phyloP scores from a whole-genome alignment of 768 basidiomycete species.

The Hypholoma sublateritium region DNA sequence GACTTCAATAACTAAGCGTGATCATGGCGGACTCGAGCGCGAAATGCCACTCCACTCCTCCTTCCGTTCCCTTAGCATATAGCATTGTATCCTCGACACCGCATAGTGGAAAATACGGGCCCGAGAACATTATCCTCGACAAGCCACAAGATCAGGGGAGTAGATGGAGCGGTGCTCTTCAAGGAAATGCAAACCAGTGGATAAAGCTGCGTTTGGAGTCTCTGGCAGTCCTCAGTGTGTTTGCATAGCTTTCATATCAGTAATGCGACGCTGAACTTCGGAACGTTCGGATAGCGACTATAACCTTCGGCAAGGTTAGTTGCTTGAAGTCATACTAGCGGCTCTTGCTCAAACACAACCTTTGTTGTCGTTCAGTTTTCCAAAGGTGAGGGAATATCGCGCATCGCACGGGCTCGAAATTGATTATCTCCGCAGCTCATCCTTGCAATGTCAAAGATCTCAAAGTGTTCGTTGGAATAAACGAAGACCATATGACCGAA shows the following conservation, averaged over 20 bases:
- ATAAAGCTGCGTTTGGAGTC: conserved; percentile 64
- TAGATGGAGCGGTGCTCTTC: conserved; percentile 74
- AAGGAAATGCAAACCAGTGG: conserved; percentile 66
- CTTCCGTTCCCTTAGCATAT: conserved; percentile 39
- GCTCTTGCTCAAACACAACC: not conserved
- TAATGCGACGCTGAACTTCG: not conserved
- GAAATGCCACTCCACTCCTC: conserved; percentile 5
- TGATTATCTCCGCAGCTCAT: conserved; percentile 51
- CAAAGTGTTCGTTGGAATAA: conserved; percentile 65
- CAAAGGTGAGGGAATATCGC: conserved; percentile 33
- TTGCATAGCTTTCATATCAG: conserved; percentile 17
- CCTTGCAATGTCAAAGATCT: conserved; percentile 88
- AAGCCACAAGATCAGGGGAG: conserved; percentile 63
- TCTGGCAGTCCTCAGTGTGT: conserved; percentile 64
- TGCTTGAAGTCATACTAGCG: not conserved
- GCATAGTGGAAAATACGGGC: conserved; percentile 67
- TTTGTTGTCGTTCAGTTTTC: conserved; percentile 30
- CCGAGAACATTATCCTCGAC: conserved; percentile 70
- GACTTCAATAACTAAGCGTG: not conserved
- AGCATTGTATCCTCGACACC: conserved; percentile 62
- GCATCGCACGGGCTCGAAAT: not conserved
- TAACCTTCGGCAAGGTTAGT: conserved; percentile 81
- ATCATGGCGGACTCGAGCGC: not conserved
- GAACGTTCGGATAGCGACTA: conserved; percentile 45
- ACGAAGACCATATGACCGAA: conserved; percentile 67